These are phyloP conservation scores for Coleophoma eucalyptorum DNA, from an alignment of 2,329 filamentous ascomycete species.

Conservation along the genomic window DNA sequence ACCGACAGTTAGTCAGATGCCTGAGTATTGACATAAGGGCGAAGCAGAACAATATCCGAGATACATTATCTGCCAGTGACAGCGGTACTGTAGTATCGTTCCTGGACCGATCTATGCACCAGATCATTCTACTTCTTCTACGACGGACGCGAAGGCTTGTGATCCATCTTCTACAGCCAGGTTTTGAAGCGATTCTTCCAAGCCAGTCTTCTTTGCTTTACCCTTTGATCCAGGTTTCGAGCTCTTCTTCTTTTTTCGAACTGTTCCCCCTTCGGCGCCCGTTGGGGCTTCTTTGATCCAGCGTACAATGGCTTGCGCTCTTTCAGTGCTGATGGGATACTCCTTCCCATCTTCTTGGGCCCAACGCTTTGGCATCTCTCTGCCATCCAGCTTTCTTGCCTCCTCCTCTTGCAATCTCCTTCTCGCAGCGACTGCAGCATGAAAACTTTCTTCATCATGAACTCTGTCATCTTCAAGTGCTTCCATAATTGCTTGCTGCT, in stretches of 20 bases:
- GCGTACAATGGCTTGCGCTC: slow-evolving; percentile 62
- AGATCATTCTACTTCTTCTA: slow-evolving; percentile 25
- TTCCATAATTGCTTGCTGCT: slow-evolving; percentile 63
- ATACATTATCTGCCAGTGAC: too few species aligned
- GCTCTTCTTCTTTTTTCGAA: slow-evolving; percentile 33
- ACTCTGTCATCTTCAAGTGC: slow-evolving; percentile 65
- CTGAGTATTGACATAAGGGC: too few species aligned
- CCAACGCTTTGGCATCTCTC: slow-evolving; percentile 47
- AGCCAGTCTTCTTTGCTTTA: slow-evolving; percentile 5
- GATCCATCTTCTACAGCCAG: slow-evolving; percentile 14
- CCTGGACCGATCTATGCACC: background rate
- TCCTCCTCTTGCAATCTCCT: slow-evolving; percentile 56
- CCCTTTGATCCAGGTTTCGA: slow-evolving; percentile 13
- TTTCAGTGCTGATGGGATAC: slow-evolving; percentile 65
- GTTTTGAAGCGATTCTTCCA: background rate
- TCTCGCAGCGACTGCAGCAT: slow-evolving; percentile 56
- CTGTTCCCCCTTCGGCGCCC: slow-evolving; percentile 24
- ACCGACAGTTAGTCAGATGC: too few species aligned
- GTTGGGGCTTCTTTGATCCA: slow-evolving; percentile 63
- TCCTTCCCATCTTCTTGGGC: slow-evolving; percentile 63
- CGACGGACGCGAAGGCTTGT: slow-evolving; percentile 17
- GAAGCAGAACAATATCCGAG: too few species aligned
- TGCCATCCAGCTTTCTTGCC: slow-evolving; percentile 19
- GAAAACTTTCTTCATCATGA: slow-evolving; percentile 62
- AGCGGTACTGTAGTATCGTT: too few species aligned